Evolutionary conservation across 768 basidiomycete species (phyloP), one percentile per base, ranked within the genome.

Genomic region (Hirschioporus abietinus): DNA sequence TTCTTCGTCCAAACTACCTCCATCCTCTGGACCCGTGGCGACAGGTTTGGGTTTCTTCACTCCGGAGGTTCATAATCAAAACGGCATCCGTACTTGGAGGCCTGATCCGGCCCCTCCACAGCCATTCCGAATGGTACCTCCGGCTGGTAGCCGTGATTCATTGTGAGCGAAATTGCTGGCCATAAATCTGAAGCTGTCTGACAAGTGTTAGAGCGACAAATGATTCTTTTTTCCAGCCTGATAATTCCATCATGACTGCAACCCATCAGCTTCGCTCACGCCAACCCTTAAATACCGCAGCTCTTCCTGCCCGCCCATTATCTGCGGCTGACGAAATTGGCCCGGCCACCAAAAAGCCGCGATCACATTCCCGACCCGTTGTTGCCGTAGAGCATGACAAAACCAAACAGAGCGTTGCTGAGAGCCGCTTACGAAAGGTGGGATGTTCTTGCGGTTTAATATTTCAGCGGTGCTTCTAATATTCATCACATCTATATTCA

Each of bases 391-490:
- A 73, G n/a, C n/a, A n/a, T n/a, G n/a, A n/a, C n/a, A n/a, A n/a
- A n/a, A n/a, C n/a, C n/a, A n/a, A n/a, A n/a, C n/a, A n/a, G 52
- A 64, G 83, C 72, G 79, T 79, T 74, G 76, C 82, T 72, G 88
- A 89, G 79, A 88, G 90, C 78, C 85, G 87, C 77, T 81, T 84
- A 83, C 91, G 91, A 90, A 92, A 93, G 91, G 91, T 88, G 91
- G 87, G 90, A 88, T 87, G 88, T 87, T 88, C 88, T 88, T 89
- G 87, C 84, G 84, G n/a, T n/a, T n/a, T 90, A 85, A 88, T 85
- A 81, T 86, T 89, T 88, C 83, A 87, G 90, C 90, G 90, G 82
- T 83, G 89, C 83, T 89, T 90, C 90, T 91, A 89, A 90, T 90
- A 59, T 34, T 59, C 88, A 80, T 85, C 86, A 79, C 84, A 85